These are phyloP conservation scores for Warburgia ugandensis DNA, from an alignment of 164 flowering plant genomes.

Conservation along the genomic window DNA sequence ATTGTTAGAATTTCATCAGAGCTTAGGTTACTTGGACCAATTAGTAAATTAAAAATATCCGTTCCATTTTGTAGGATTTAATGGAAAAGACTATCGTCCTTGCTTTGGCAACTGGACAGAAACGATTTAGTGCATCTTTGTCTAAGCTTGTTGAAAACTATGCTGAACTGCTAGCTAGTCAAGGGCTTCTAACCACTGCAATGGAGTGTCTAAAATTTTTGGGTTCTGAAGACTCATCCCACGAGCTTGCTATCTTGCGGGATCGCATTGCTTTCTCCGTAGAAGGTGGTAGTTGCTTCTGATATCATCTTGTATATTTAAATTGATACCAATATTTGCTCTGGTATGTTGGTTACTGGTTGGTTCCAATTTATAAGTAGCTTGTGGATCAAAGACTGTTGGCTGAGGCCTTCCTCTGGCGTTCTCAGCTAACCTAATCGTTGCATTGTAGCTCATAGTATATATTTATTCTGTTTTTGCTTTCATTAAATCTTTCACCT, in stretches of 20 bases:
- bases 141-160: slow-evolving; percentile 91
- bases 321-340: not conserved
- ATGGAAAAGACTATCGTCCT: slow-evolving; percentile 97
- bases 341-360: no score
- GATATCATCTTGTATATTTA: not conserved
- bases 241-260: slow-evolving; percentile 70
- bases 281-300: slow-evolving; percentile 43
- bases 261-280: slow-evolving; percentile 67
- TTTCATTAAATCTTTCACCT: no score
- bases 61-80: slow-evolving; percentile 48
- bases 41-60: not conserved
- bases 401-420: no score
- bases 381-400: no score
- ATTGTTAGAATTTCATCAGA: not conserved
- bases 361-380: no score
- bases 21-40: not conserved
- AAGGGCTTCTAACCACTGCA: slow-evolving; percentile 82
- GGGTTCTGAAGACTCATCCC: slow-evolving; percentile 73
- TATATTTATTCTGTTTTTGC: no score
- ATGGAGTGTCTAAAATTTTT: slow-evolving; percentile 85
- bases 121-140: slow-evolving; percentile 66
- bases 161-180: slow-evolving; percentile 92
- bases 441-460: no score
- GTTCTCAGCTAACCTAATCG: no score
- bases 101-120: slow-evolving; percentile 87